Percentiles rank a stretch among this genome's conserved stretches.
These are phyloP conservation scores for Athelia sp. DNA, from an alignment of 1,284 basidiomycete genomes.

Conservation along the genomic window DNA sequence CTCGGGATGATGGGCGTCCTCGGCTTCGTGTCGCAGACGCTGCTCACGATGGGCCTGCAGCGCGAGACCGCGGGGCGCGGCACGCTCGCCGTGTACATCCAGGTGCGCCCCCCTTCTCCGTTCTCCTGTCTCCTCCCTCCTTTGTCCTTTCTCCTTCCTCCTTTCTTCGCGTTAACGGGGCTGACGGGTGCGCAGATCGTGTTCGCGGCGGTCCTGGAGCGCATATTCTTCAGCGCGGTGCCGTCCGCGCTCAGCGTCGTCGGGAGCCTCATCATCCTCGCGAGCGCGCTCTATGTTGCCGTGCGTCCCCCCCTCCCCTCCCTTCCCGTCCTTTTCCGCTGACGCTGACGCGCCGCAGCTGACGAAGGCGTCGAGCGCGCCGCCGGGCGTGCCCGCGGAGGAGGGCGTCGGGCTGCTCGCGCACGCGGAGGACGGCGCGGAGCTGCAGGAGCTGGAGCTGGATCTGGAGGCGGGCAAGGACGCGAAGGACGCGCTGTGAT, in stretches of 20 bases:
- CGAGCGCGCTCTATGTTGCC: conserved; percentile 56
- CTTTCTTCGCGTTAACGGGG: no score
- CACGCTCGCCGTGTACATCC: conserved; percentile 57
- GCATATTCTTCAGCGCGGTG: conserved; percentile 49
- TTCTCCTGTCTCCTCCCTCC: background rate
- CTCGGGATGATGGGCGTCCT: conserved; percentile 47
- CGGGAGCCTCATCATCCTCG: conserved; percentile 54
- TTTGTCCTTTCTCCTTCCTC: no score
- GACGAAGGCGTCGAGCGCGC: no score
- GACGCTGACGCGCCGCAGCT: no score
- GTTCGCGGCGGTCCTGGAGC: conserved; percentile 55
- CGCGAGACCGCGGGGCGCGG: conserved; percentile 61
- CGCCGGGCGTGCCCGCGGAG: no score
- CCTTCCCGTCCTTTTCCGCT: no score
- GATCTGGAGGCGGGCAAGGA: no score
- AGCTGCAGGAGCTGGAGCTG: no score
- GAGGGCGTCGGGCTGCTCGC: no score
- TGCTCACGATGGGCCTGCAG: conserved; percentile 61
- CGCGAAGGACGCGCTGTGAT: no score
- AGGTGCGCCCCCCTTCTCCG: conserved; percentile 27
- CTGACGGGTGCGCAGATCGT: conserved; percentile 49
- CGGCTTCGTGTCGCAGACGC: conserved; percentile 56
- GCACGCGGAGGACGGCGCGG: no score
- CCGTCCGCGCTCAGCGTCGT: conserved; percentile 50
- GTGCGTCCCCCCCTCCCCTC: conserved; percentile 21